Evolutionary conservation across 495 filamentous ascomycete genomes (phyloP), one percentile per base, ranked within the genome.

Genomic region (Aspergillus baeticus): DNA sequence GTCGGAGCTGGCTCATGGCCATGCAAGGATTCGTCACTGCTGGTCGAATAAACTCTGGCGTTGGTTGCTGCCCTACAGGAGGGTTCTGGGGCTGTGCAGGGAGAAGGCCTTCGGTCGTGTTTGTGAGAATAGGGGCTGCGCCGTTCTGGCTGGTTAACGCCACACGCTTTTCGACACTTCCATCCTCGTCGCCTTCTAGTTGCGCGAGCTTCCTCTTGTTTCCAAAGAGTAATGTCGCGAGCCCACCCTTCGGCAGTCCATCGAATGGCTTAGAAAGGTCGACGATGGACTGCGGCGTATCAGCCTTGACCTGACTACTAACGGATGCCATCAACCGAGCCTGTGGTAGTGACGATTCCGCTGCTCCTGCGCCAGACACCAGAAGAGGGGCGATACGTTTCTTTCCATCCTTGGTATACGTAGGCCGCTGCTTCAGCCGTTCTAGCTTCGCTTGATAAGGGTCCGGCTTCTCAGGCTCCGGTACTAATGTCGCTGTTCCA

Each of bases 221-320:
- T 2, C 95, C 94, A 18, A 98, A 78, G 0, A 99, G 74, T 68
- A 99, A 80, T 14, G 89, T 77, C 5, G 89, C 83, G 37, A 99
- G 76, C 0, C 94, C 94, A 29, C 95, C 95, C 65, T 90, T 90
- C 0, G 94, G 94, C 36, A 97, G 74, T 10, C 94, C 93, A 68
- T 98, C 94, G 58, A 89, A 97, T 1, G 94, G 95, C 64, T 94
- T 96, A 22, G 91, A 94, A 3, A 98, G 78, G 64, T 99, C 94
- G 14, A 99, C 76, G 41, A 92, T 87, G 17, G 88, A 88, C 62
- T 93, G 89, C 3, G 92, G 91, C 2, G 87, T 78, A 57, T 96
- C 92, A 42, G 79, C 83, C 52, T 83, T 72, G 10, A 73, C 72
- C 31, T 84, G 80, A 29, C 76, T 79, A 38, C 79, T 84, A 11